Base-by-base conservation (phyloP, 2,329 filamentous ascomycete species). In the Beauveria rudraprayagi region DNA sequence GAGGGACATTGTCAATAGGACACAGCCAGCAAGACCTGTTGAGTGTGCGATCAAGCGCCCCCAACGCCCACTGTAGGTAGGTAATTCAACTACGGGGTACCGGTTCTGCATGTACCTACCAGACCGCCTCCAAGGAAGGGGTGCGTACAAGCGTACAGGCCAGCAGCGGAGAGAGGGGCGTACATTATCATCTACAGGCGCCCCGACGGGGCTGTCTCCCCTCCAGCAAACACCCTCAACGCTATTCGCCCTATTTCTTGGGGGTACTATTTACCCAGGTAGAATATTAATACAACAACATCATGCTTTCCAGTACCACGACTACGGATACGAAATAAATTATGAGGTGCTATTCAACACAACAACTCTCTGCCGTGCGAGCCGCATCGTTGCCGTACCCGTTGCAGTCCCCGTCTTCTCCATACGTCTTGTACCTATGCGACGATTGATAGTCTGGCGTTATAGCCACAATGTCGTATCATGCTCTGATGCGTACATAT, bases 91-190 rank as follows among this genome's bases (percentile, higher is more conserved):
- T 14, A 14, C 30, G 10, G 30, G 14, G 47, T 59, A 52, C 56
- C 30, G 34, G 11, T 24, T 9, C 19, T 52, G 22, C 34, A 52
- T 30, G 56, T 59, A 59, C 47, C 46, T 41, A 34, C 30, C 56
- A 52, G 56, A 59, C 56, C 56, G 56, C 56, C 52, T 30, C 48
- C 53, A 40, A 47, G 26, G 34, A 44, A 52, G 44, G 56, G 47
- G 56, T 52, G 56, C 34, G 44, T 41, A 41, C 55, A 48, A 46
- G 44, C 30, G 44, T 10, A 19, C 22, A 40, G 43, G 28, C 14
- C 28, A 22, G 51, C 2, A 22, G 51, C 2, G 7, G 22, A 47
- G 41, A 26, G 55, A 34, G 30, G 55, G 44, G 43, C 14, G 44
- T 40, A 28, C 19, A 46, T 19, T 28, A 46, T 48, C 28, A 50